Evolutionary conservation across 2,329 filamentous ascomycete species (phyloP), one percentile per base, ranked within the genome.

Genomic region (Phaeoacremonium minimum): DNA sequence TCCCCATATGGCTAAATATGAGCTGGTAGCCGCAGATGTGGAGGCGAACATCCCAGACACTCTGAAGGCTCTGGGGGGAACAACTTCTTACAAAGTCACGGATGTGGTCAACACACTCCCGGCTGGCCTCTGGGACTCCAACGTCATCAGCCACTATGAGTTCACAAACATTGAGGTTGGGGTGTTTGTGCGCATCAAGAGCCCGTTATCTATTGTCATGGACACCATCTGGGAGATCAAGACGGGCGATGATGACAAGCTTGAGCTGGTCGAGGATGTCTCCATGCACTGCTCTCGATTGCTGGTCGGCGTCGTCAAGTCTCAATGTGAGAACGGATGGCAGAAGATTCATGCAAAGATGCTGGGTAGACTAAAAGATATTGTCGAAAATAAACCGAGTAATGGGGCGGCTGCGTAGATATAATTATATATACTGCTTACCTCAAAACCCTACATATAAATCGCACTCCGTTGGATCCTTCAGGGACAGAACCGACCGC

Each of bases 91-190:
- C 32, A 46, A 56, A 4, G 43, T 49, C 15, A 49, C 49, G 12
- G 49, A 54, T 20, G 42, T 55, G 1, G 44, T 49, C 11, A 50
- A 51, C n/a, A 50, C 42, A 30, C 51, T 59, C 9, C 55, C 62
- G 3, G 46, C 52, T 11, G 53, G 73, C 3, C 59, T 78, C 18
- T 77, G 71, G 72, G 71, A 73, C 48, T 69, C 63, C 35, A 67
- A 69, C 32, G 68, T 77, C 6, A 62, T 70, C 35, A 76, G 72
- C 57, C 66, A 53, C 6, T 73, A 74, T 48, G 73, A 77, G 54
- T 71, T 77, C 42, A 67, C 70, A 14, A 55, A 74, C 42, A 55
- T 70, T 14, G 57, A 57, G n/a, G 60, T 53, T 18, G 75, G 75
- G 14, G 47, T 73, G 6, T 77, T 75, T 50, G 67, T 73, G 29